Evolutionary conservation across 164 flowering plant species (phyloP).

Genomic region (Vitis rotundifolia): DNA sequence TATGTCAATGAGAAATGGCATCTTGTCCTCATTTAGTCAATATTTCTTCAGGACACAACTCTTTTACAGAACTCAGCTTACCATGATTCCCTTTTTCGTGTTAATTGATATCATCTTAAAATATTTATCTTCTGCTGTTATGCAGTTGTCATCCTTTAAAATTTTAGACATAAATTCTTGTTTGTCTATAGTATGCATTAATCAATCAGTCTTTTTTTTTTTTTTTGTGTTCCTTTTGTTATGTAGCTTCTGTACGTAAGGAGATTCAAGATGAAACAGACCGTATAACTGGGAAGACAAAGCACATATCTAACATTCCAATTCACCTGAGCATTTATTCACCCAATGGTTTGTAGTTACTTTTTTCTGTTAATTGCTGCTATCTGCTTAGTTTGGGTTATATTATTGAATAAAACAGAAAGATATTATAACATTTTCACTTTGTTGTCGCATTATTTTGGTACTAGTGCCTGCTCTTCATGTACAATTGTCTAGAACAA

Average conservation of each 20-base stretch:
- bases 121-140: too few species aligned
- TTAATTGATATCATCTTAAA: too few species aligned
- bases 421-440: too few species aligned
- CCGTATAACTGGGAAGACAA: slow-evolving; percentile 63
- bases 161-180: not conserved
- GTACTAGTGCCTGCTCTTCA: too few species aligned
- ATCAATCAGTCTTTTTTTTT: not conserved
- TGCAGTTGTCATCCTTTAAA: too few species aligned
- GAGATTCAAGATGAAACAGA: slow-evolving; percentile 78
- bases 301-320: slow-evolving; percentile 60
- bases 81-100: too few species aligned
- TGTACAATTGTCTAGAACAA: too few species aligned
- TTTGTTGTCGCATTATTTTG: too few species aligned
- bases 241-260: slow-evolving; percentile 79
- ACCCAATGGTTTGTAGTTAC: slow-evolving; percentile 53
- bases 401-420: not conserved
- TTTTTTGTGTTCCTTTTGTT: slow-evolving; percentile 6
- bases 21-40: too few species aligned
- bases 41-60: too few species aligned
- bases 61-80: too few species aligned
- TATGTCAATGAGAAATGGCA: too few species aligned
- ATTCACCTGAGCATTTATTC: slow-evolving; percentile 78
- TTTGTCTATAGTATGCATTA: not conserved
- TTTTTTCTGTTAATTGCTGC: not conserved
- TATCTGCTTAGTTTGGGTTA: not conserved